Conservation (phyloP, 768 basidiomycete genomes). For the Hygrocybe coccinea region DNA sequence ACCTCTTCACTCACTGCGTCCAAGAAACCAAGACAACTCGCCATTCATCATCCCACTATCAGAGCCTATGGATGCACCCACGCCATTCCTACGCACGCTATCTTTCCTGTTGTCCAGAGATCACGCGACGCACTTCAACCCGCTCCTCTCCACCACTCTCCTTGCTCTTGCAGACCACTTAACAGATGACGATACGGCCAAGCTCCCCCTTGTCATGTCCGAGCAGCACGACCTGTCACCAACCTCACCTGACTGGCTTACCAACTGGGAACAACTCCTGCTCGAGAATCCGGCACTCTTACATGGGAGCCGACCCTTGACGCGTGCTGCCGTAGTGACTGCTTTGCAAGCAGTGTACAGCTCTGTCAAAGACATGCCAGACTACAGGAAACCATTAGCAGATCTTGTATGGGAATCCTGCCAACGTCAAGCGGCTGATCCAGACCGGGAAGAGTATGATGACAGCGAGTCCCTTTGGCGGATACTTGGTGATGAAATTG, state of each 20-base stretch:
- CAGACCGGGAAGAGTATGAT: slow-evolving; percentile 30
- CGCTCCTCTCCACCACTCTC: slow-evolving; percentile 58
- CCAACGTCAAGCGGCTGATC: slow-evolving; percentile 28
- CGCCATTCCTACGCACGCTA: slow-evolving; percentile 57
- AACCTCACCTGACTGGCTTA: slow-evolving; percentile 66
- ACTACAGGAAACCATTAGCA: slow-evolving; percentile 52
- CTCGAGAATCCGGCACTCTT: slow-evolving; percentile 42
- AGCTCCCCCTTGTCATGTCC: slow-evolving; percentile 56
- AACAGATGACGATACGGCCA: slow-evolving; percentile 61
- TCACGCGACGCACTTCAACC: slow-evolving; percentile 51
- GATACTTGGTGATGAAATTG: slow-evolving; percentile 65
- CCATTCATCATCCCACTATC: slow-evolving; percentile 49
- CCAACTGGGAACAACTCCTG: slow-evolving; percentile 58
- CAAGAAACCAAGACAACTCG: slow-evolving; percentile 41
- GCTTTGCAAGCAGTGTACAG: slow-evolving; percentile 57
- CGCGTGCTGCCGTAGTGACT: slow-evolving; percentile 53
- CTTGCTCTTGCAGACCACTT: slow-evolving; percentile 66
- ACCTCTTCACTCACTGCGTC: slow-evolving; percentile 2
- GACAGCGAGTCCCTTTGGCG: slow-evolving; percentile 47
- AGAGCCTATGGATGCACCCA: slow-evolving; percentile 52
- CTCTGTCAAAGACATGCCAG: slow-evolving; percentile 62
- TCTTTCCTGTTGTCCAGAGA: slow-evolving; percentile 62
- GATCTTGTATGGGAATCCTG: slow-evolving; percentile 54
- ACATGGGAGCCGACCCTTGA: slow-evolving; percentile 42
- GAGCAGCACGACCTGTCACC: slow-evolving; percentile 67